Evolutionary conservation across 164 flowering plant genomes (phyloP).

Genomic region (Echeveria elegans): DNA sequence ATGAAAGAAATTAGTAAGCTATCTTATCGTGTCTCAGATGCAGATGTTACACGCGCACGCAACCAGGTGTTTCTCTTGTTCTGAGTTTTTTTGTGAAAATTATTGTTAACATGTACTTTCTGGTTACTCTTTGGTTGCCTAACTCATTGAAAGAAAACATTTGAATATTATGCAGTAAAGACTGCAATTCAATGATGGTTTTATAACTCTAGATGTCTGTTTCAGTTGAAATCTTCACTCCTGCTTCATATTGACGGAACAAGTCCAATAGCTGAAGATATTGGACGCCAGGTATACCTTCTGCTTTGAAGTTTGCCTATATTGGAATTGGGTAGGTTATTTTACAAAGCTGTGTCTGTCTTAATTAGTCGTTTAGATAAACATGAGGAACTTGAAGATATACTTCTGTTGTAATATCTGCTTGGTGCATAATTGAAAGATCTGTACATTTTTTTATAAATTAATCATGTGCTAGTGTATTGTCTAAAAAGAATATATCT

Average conservation of each 20-base stretch:
- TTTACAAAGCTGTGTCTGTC: neutral
- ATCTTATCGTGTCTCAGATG: slow-evolving; percentile 73
- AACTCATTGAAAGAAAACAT: neutral
- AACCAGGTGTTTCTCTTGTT: too few species aligned
- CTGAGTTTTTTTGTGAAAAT: neutral
- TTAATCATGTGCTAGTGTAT: neutral
- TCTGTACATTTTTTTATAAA: neutral
- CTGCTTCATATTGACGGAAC: slow-evolving; percentile 90
- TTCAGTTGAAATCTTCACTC: slow-evolving; percentile 84
- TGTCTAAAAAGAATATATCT: neutral
- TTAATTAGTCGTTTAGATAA: neutral
- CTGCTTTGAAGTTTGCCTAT: neutral
- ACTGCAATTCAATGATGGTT: neutral
- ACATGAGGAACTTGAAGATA: neutral
- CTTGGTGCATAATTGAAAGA: neutral
- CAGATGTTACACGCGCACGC: slow-evolving; percentile 85
- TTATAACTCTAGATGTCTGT: neutral
- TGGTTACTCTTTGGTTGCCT: neutral
- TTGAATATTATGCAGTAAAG: neutral
- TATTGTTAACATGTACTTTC: neutral
- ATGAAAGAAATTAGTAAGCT: slow-evolving; percentile 78
- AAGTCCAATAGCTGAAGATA: slow-evolving; percentile 92
- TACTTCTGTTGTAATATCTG: neutral
- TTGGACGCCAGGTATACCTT: slow-evolving; percentile 87
- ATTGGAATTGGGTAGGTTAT: neutral